Conservation (phyloP, 805 yeast genomes). For the Wickerhamiella vanderwaltii region DNA sequence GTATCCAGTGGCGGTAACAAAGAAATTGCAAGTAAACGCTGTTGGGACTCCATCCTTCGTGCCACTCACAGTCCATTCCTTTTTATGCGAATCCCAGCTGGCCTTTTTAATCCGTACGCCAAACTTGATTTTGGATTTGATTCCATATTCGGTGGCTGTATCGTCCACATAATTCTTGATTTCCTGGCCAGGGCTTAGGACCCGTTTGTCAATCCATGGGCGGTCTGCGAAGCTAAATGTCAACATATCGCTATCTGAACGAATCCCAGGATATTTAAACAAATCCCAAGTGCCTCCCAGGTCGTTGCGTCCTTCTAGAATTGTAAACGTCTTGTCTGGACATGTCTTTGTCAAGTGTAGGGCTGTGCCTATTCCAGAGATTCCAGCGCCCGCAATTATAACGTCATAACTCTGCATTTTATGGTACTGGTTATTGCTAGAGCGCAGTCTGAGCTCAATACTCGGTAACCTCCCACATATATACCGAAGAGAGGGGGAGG, state of each 20-base stretch:
- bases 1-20: slow-evolving; percentile 6
- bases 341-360: slow-evolving; percentile 3
- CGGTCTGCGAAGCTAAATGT: slow-evolving; percentile 10
- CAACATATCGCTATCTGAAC: slow-evolving; percentile 10
- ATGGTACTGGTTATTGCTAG: background rate
- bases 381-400: slow-evolving; percentile 8
- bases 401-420: slow-evolving; percentile 5
- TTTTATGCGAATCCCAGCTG: background rate
- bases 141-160: slow-evolving; percentile 1
- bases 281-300: slow-evolving; percentile 11
- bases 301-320: slow-evolving; percentile 9
- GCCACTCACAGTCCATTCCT: slow-evolving; percentile 2
- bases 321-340: slow-evolving; percentile 1
- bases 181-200: slow-evolving; percentile 5
- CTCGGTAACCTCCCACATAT: background rate
- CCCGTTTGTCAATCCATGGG: slow-evolving; percentile 10
- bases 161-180: slow-evolving; percentile 9
- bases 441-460: no score
- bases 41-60: background rate
- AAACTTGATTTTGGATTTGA: slow-evolving; percentile 1
- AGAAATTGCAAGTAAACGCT: slow-evolving; percentile 4
- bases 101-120: background rate
- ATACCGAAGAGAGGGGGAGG: background rate
- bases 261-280: slow-evolving; percentile 10
- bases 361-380: slow-evolving; percentile 10